phyloP scores from a whole-genome alignment of 116 monocot genomes.

The Zostera marina region DNA sequence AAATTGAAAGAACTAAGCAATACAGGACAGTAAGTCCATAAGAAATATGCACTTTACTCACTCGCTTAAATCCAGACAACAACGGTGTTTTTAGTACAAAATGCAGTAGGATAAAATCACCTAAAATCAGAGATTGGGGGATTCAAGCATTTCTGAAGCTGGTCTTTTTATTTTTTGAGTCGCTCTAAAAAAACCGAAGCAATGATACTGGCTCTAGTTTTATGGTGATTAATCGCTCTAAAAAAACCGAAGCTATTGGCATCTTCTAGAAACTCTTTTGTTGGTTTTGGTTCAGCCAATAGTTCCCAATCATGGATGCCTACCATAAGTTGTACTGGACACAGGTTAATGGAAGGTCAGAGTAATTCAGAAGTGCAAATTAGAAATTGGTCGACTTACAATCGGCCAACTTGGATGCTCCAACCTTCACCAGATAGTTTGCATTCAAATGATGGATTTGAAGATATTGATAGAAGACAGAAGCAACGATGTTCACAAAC shows the following conservation, averaged over 20 bases:
- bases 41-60: too few species aligned
- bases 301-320: conserved; percentile 50
- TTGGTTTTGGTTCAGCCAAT: conserved; percentile 20
- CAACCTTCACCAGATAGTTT: conserved; percentile 5
- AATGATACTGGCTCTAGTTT: too few species aligned
- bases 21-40: too few species aligned
- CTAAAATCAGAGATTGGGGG: too few species aligned
- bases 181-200: too few species aligned
- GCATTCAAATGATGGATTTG: conserved; percentile 1
- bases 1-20: too few species aligned
- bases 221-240: too few species aligned
- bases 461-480: conserved; percentile 10
- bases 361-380: conserved; percentile 9
- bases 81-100: too few species aligned
- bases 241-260: conserved; percentile 11
- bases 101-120: too few species aligned
- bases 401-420: conserved; percentile 19
- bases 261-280: conserved; percentile 16
- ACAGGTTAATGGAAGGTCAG: conserved; percentile 8
- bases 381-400: conserved; percentile 10
- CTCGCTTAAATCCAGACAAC: too few species aligned
- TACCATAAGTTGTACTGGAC: conserved; percentile 21
- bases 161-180: too few species aligned
- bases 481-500: neutral
- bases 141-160: too few species aligned